phyloP scores from a whole-genome alignment of 2,329 filamentous ascomycete species.

The Monosporascus sp. region DNA sequence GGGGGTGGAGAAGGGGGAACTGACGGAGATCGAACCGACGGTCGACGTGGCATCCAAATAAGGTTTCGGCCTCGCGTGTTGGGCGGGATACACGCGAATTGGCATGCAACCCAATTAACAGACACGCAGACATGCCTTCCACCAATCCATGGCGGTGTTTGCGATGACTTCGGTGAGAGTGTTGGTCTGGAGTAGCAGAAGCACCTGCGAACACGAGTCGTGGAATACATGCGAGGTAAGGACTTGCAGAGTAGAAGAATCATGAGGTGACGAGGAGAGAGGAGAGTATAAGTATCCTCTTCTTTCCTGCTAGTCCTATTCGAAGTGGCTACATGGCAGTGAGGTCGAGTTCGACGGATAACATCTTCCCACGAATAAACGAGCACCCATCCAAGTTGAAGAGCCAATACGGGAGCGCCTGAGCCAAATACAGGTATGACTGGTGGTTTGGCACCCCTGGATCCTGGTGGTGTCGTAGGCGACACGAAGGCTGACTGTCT shows the following conservation, averaged over 20 bases:
- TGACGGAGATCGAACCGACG: conserved; percentile 22
- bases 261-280: conserved; percentile 9
- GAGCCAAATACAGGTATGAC: no score
- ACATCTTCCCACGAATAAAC: no score
- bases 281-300: conserved; percentile 22
- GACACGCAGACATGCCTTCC: conserved; percentile 25
- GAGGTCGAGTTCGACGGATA: no score
- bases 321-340: no score
- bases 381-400: no score
- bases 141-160: conserved; percentile 20
- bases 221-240: conserved; percentile 11
- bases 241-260: conserved; percentile 6
- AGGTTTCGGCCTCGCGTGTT: conserved; percentile 20
- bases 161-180: conserved; percentile 22
- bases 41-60: conserved; percentile 30
- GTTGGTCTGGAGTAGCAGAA: conserved; percentile 21
- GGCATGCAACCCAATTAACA: conserved; percentile 29
- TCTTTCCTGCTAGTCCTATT: conserved; percentile 1
- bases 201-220: conserved; percentile 18
- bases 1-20: conserved; percentile 24
- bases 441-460: no score
- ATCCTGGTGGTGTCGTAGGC: no score
- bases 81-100: conserved; percentile 23
- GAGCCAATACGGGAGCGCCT: no score
- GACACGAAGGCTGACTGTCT: no score